Base-by-base conservation (phyloP, 2,329 filamentous ascomycete species). In the Fusarium lateritium region DNA sequence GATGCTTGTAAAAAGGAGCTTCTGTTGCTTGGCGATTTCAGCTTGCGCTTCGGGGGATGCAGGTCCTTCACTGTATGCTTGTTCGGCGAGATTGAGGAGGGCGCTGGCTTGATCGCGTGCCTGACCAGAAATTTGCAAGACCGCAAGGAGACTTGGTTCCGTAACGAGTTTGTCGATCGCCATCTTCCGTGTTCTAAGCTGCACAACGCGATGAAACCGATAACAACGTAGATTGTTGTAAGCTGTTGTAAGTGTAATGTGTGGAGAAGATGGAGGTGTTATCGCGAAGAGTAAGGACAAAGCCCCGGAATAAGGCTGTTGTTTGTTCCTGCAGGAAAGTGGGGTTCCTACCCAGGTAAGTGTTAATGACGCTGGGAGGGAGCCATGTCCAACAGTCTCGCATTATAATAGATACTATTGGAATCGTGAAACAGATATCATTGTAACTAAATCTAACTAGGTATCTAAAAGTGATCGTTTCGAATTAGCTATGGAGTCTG, bases 1-100 rank as follows among this genome's bases (percentile, higher is more conserved):
- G 11, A 97, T 87, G 73, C 93, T 91, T 56, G 94, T 91, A 71
- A 92, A 89, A 5, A 98, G 87, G 2, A 89, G 83, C 77, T 96
- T 97, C 78, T 97, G 93, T 76, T 93, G 89, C 76, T 89, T 91
- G 9, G 91, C 90, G 31, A 93, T 84, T 60, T 89, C 86, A 28
- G 87, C 80, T 70, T 87, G 85, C 42, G 83, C 83, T 34, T 86
- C 83, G 22, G 82, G 77, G 9, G 83, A 79, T 22, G 82, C 75
- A 36, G 83, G 78, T 8, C 47, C 67, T 58, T 78, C 76, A 45
- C 84, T 79, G 47, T 81, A 74, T 36, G 84, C 79, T 44, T 84
- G 83, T 43, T 83, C 78, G 62, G 86, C 79, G 56, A 85, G 80
- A 68, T 86, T 84, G 64, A 93, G 83, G 58, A 94, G 85, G 26